Evolutionary conservation across 2,329 filamentous ascomycete species (phyloP).

Genomic region (Ilyonectria mors-panacis): DNA sequence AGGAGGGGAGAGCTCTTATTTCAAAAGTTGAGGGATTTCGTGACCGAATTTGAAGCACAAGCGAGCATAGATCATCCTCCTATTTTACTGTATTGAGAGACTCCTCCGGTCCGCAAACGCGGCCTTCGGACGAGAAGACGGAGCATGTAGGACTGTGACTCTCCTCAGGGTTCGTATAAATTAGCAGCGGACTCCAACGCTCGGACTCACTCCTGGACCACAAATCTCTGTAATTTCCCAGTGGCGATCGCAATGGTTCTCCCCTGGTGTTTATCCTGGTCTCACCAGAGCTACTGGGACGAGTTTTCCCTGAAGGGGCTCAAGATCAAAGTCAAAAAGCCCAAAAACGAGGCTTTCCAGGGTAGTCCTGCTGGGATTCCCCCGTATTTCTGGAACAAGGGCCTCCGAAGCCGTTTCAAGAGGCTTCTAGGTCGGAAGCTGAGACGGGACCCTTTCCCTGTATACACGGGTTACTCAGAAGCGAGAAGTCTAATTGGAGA

Average conservation of each 20-base stretch:
- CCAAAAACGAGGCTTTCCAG: conserved; percentile 23
- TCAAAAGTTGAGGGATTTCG: background rate
- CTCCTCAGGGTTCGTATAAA: conserved; percentile 19
- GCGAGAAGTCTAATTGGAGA: conserved; percentile 37
- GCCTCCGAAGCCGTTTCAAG: conserved; percentile 34
- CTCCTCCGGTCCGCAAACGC: background rate
- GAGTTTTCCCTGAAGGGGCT: conserved; percentile 44
- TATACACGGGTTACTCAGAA: conserved; percentile 39
- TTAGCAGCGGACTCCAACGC: conserved; percentile 34
- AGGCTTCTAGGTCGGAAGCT: conserved; percentile 29
- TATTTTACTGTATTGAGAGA: background rate
- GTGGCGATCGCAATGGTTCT: conserved; percentile 43
- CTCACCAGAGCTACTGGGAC: conserved; percentile 39
- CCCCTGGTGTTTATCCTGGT: conserved; percentile 39
- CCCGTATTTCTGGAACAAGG: conserved; percentile 42
- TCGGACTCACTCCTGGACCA: conserved; percentile 35
- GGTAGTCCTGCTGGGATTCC: conserved; percentile 27
- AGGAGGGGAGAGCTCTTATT: background rate
- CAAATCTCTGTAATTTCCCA: conserved; percentile 29
- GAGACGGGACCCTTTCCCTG: conserved; percentile 14
- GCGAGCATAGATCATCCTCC: background rate
- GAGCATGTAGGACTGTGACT: background rate
- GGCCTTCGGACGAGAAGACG: conserved; percentile 12
- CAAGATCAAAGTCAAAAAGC: conserved; percentile 39
- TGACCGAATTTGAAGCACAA: too few relatives aligned